These are phyloP conservation scores for Microcera coccophila DNA, from an alignment of 2,329 filamentous ascomycete genomes.

Conservation along the genomic window DNA sequence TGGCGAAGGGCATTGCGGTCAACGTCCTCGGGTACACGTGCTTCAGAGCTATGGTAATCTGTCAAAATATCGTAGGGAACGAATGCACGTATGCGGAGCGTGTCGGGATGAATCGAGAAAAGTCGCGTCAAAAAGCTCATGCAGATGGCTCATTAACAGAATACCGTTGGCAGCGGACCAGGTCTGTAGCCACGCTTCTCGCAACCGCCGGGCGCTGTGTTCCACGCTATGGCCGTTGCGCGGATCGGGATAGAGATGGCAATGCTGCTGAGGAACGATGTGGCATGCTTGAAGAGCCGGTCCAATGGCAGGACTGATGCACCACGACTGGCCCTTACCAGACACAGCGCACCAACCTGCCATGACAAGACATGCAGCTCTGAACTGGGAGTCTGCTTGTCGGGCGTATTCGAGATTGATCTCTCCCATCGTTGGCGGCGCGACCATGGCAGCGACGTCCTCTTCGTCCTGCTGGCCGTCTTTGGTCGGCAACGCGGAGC, in stretches of 20 bases:
- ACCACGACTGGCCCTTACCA: conserved; percentile 18
- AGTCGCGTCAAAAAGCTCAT: conserved; percentile 18
- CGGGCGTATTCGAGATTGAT: background rate
- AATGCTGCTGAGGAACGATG: conserved; percentile 20
- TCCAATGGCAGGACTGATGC: conserved; percentile 3
- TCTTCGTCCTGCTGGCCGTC: conserved; percentile 1
- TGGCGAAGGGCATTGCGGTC: conserved; percentile 14
- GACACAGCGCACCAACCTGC: conserved; percentile 12
- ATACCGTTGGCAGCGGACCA: conserved; percentile 14
- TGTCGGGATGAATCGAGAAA: conserved; percentile 23
- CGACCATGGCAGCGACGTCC: conserved; percentile 2
- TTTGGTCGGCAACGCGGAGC: background rate
- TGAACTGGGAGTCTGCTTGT: background rate
- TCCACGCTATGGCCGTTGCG: background rate
- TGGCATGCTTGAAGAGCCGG: conserved; percentile 19
- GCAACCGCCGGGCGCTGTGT: conserved; percentile 1
- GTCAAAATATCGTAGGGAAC: conserved; percentile 13
- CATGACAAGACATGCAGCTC: background rate
- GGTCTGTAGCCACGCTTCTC: conserved; percentile 6
- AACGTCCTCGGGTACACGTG: conserved; percentile 5
- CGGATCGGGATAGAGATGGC: conserved; percentile 14
- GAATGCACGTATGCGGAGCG: conserved; percentile 16
- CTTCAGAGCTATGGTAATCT: conserved; percentile 10
- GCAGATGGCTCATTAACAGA: conserved; percentile 15
- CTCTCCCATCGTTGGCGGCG: conserved; percentile 7